Evolutionary conservation across 2,329 filamentous ascomycete species (phyloP).

Genomic region (Emmonsiellopsis sp.): DNA sequence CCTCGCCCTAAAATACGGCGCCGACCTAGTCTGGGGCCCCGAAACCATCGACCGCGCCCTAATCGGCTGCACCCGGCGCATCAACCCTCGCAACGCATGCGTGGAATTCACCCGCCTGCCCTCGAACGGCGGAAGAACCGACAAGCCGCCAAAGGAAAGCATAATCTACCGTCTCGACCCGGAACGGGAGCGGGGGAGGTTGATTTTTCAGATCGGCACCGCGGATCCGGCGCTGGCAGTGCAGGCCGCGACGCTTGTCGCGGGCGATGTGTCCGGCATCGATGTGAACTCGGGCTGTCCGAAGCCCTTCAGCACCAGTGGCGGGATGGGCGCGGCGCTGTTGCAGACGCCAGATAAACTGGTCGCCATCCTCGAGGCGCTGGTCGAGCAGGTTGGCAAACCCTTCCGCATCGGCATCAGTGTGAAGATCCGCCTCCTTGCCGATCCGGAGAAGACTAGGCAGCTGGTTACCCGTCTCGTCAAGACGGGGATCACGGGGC

Average conservation of each 20-base stretch:
- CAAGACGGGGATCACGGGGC: constrained; percentile 77
- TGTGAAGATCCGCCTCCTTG: constrained; percentile 88
- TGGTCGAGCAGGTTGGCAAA: constrained; percentile 68
- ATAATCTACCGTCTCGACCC: constrained; percentile 81
- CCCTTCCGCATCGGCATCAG: constrained; percentile 85
- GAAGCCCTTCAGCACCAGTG: constrained; percentile 87
- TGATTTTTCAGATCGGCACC: constrained; percentile 91
- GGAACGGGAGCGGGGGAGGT: constrained; percentile 58
- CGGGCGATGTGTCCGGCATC: constrained; percentile 80
- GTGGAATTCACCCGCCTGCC: constrained; percentile 76
- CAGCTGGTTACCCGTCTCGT: constrained; percentile 68
- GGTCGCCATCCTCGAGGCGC: constrained; percentile 68
- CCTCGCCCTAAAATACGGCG: constrained; percentile 84
- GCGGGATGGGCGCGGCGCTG: constrained; percentile 92
- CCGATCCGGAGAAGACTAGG: constrained; percentile 66
- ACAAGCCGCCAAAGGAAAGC: constrained; percentile 42
- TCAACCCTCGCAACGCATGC: constrained; percentile 66
- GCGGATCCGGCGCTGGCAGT: constrained; percentile 75
- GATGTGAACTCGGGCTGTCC: constrained; percentile 98
- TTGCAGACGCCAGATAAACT: constrained; percentile 77
- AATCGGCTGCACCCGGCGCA: constrained; percentile 71
- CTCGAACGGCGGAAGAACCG: constrained; percentile 51
- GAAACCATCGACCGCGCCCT: constrained; percentile 90
- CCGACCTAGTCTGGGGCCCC: constrained; percentile 94
- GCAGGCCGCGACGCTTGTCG: constrained; percentile 72